Evolutionary conservation across 495 filamentous ascomycete genomes (phyloP).

Genomic region (Mytilinidion resinicola): DNA sequence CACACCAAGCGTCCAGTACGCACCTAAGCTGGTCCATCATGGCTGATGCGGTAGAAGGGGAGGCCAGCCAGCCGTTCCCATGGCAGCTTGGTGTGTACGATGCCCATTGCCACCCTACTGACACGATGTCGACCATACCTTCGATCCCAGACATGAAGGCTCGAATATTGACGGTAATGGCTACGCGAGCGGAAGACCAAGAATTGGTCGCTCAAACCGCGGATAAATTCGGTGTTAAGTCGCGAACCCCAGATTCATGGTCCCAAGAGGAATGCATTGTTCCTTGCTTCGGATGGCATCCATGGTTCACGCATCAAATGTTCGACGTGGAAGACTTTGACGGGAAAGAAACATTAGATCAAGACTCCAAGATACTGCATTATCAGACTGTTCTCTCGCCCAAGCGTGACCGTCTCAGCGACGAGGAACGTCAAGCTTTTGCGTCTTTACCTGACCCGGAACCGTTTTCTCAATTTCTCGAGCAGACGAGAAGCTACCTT

Average conservation of each 20-base stretch:
- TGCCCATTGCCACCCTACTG: constrained; percentile 97
- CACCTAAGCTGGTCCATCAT: no score
- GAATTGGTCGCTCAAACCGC: constrained; percentile 69
- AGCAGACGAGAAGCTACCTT: constrained; percentile 58
- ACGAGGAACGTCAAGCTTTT: constrained; percentile 55
- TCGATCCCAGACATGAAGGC: constrained; percentile 71
- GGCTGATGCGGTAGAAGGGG: no score
- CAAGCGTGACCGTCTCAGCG: constrained; percentile 33
- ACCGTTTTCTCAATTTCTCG: constrained; percentile 59
- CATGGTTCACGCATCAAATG: constrained; percentile 93
- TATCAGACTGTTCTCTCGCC: constrained; percentile 65
- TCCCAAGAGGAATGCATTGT: constrained; percentile 44
- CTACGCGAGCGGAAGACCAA: constrained; percentile 82
- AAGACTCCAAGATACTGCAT: constrained; percentile 54
- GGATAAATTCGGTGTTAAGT: constrained; percentile 38
- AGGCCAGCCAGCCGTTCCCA: constrained; percentile 48
- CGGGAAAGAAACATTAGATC: constrained; percentile 37
- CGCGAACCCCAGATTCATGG: constrained; percentile 10
- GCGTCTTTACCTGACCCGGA: constrained; percentile 62
- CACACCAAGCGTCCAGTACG: no score
- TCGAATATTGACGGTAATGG: constrained; percentile 75
- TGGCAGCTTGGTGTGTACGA: constrained; percentile 85
- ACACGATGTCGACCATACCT: constrained; percentile 70
- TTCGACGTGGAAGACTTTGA: constrained; percentile 52
- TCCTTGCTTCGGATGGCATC: constrained; percentile 96